phyloP scores from a whole-genome alignment of 192 early-diverging fungal species.

The Linnemannia schmuckeri region DNA sequence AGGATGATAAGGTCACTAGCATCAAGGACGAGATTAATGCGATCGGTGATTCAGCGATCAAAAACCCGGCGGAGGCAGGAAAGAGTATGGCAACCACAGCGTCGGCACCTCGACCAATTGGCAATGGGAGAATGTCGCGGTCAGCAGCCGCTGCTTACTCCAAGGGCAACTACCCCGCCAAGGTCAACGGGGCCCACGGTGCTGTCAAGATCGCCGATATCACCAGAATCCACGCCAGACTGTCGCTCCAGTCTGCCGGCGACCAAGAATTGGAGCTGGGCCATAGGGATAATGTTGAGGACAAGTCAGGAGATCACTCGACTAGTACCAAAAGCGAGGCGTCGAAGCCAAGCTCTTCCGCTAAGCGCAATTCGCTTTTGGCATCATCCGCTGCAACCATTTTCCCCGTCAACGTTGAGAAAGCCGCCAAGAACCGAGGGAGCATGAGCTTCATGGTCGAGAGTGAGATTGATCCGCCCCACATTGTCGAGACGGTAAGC shows the following conservation, averaged over 20 bases:
- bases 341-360: neutral
- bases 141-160: neutral
- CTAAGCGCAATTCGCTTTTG: slow-evolving; percentile 33
- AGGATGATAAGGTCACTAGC: neutral
- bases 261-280: slow-evolving; percentile 1
- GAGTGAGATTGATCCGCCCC: slow-evolving; percentile 33
- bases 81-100: neutral
- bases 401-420: slow-evolving; percentile 42
- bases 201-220: slow-evolving; percentile 30
- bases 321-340: neutral
- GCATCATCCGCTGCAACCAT: slow-evolving; percentile 23
- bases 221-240: slow-evolving; percentile 34
- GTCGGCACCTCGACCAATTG: neutral
- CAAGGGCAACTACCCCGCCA: slow-evolving; percentile 49
- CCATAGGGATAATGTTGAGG: neutral
- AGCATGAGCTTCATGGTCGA: slow-evolving; percentile 57
- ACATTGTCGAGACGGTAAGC: neutral
- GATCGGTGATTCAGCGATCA: neutral
- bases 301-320: slow-evolving; percentile 4
- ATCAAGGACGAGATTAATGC: neutral
- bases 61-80: neutral
- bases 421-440: slow-evolving; percentile 48
- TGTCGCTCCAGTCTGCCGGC: slow-evolving; percentile 35
- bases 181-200: slow-evolving; percentile 9
- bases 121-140: slow-evolving; percentile 12